Conservation (phyloP, 2,329 filamentous ascomycete genomes). For the Pyrenophora teres region DNA sequence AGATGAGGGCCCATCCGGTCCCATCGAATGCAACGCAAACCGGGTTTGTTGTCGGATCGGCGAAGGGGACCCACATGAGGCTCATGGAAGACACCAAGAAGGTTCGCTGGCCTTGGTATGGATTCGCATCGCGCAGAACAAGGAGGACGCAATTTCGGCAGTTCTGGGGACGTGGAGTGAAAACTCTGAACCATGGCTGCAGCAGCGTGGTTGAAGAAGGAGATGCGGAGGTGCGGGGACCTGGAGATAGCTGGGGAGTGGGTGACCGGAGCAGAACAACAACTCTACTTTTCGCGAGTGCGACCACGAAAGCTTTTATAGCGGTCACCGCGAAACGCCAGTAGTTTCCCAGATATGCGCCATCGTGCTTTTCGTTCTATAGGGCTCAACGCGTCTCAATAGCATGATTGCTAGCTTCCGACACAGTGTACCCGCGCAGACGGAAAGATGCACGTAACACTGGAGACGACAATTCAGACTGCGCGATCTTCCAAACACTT, state of each 20-base stretch:
- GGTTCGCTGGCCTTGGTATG: conserved; percentile 6
- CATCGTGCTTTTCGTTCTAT: too few species aligned
- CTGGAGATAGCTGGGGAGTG: background rate
- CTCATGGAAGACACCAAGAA: conserved; percentile 17
- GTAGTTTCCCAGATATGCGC: too few species aligned
- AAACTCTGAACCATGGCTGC: conserved; percentile 7
- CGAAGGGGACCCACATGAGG: conserved; percentile 12
- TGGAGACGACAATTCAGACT: too few species aligned
- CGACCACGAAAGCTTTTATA: too few species aligned
- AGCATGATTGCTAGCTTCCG: too few species aligned
- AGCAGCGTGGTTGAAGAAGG: conserved; percentile 5
- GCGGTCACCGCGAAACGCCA: too few species aligned
- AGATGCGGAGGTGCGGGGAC: conserved; percentile 5
- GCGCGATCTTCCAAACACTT: too few species aligned
- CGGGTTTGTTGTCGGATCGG: conserved; percentile 11
- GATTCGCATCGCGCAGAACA: conserved; percentile 9
- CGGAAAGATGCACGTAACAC: too few species aligned
- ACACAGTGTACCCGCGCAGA: too few species aligned
- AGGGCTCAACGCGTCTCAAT: too few species aligned
- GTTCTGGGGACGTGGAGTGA: conserved; percentile 9
- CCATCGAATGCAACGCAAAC: conserved; percentile 8
- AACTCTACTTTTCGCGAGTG: too few species aligned
- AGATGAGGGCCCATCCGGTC: conserved; percentile 2
- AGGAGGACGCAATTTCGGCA: conserved; percentile 8
- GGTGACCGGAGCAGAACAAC: too few species aligned